Evolutionary conservation across 1,284 basidiomycete genomes (phyloP).

Genomic region (Trametes sp.): DNA sequence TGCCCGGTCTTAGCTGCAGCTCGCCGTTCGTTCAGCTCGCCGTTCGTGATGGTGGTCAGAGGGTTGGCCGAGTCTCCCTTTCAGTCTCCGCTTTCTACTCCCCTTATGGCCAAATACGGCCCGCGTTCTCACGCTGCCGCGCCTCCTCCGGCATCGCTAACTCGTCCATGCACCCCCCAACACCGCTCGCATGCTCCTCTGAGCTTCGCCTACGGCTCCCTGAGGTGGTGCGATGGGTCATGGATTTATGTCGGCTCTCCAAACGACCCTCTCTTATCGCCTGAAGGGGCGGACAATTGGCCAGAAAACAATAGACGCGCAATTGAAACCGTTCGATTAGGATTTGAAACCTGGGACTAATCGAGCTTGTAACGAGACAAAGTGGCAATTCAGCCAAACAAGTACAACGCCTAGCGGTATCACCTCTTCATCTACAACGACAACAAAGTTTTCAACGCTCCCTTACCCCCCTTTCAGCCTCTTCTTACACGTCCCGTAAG

Average conservation of each 20-base stretch:
- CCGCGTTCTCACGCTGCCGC: slow-evolving; percentile 31
- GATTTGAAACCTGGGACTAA: slow-evolving; percentile 27
- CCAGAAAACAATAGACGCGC: slow-evolving; percentile 22
- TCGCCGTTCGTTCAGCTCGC: slow-evolving; percentile 41
- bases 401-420: slow-evolving; percentile 35
- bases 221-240: background rate
- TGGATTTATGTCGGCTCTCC: background rate
- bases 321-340: slow-evolving; percentile 21
- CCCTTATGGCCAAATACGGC: slow-evolving; percentile 27
- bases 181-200: background rate
- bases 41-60: slow-evolving; percentile 43
- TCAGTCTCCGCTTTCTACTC: slow-evolving; percentile 38
- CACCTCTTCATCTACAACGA: slow-evolving; percentile 36
- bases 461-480: slow-evolving; percentile 36
- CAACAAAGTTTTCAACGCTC: slow-evolving; percentile 38
- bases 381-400: slow-evolving; percentile 40
- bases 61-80: slow-evolving; percentile 38
- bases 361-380: slow-evolving; percentile 32
- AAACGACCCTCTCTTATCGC: background rate
- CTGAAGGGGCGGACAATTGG: slow-evolving; percentile 11
- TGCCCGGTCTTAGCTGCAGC: slow-evolving; percentile 38
- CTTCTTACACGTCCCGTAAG: slow-evolving; percentile 35
- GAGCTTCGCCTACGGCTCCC: background rate
- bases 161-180: background rate
- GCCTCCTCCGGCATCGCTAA: slow-evolving; percentile 17